Evolutionary conservation across 495 filamentous ascomycete genomes (phyloP).

Genomic region (Penicillium bovifimosum): DNA sequence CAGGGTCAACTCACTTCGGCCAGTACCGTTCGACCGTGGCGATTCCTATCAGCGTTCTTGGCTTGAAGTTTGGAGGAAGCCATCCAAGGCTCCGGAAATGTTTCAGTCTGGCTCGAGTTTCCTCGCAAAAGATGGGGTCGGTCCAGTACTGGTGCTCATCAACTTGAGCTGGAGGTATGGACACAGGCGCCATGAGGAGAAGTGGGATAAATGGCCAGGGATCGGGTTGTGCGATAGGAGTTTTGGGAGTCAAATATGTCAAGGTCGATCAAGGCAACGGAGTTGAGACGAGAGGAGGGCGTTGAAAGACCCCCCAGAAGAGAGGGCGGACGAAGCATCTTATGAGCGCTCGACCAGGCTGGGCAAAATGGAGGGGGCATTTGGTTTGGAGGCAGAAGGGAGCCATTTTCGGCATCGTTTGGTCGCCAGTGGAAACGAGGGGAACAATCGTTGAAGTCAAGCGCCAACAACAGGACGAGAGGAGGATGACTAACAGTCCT

Average conservation of each 20-base stretch:
- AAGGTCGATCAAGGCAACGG: neutral
- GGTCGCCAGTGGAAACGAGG: no score
- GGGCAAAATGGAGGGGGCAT: neutral
- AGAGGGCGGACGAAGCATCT: constrained; percentile 6
- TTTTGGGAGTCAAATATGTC: neutral
- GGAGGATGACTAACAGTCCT: no score
- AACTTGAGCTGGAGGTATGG: constrained; percentile 13
- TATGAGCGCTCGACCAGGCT: constrained; percentile 3
- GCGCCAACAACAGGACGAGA: no score
- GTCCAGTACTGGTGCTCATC: constrained; percentile 28
- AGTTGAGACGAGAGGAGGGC: neutral
- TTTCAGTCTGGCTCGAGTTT: constrained; percentile 27
- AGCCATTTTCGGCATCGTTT: constrained; percentile 17
- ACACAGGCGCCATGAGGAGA: constrained; percentile 8
- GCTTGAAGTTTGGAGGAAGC: constrained; percentile 30
- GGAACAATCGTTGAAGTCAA: no score
- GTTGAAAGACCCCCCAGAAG: neutral
- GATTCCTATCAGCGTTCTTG: constrained; percentile 21
- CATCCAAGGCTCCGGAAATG: constrained; percentile 24
- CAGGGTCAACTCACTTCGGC: constrained; percentile 17
- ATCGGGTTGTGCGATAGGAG: no score
- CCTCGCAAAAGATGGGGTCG: constrained; percentile 29
- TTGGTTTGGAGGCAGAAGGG: constrained; percentile 5
- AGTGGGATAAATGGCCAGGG: neutral
- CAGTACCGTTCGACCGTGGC: constrained; percentile 24